These are phyloP conservation scores for Eucalyptus tenuipes DNA, from an alignment of 345 rosid genomes.

Conservation along the genomic window DNA sequence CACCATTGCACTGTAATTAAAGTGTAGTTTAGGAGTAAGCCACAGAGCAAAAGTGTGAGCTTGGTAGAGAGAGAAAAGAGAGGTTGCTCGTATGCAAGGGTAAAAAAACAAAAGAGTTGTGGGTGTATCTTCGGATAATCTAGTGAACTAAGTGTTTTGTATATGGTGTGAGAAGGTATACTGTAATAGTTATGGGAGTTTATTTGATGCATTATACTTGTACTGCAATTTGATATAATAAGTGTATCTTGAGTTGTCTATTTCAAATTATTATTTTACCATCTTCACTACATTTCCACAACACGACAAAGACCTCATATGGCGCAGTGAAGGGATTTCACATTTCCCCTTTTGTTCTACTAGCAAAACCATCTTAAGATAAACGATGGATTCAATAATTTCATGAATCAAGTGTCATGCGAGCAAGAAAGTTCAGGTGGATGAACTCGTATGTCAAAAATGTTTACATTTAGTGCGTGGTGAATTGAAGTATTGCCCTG, in stretches of 20 bases:
- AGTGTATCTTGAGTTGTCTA: not conserved
- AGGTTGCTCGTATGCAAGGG: not conserved
- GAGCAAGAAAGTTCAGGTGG: no score
- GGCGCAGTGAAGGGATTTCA: no score
- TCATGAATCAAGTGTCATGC: no score
- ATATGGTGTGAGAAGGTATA: not conserved
- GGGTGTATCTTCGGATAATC: not conserved
- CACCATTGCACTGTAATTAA: not conserved
- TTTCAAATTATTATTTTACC: not conserved
- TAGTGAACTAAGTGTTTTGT: not conserved
- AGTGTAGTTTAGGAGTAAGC: not conserved
- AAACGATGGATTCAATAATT: no score
- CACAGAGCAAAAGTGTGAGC: not conserved
- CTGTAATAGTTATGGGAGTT: not conserved
- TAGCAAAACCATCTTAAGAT: no score
- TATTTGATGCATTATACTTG: not conserved
- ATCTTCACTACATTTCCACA: not conserved
- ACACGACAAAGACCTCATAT: no score
- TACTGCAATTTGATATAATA: fast-evolving
- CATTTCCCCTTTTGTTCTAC: no score
- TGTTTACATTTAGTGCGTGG: no score
- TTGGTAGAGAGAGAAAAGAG: not conserved
- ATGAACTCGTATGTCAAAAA: no score
- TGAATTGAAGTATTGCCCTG: no score
- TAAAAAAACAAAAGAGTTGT: no score